Conservation (phyloP, 257 asterid species). For the Anisodus acutangulus region DNA sequence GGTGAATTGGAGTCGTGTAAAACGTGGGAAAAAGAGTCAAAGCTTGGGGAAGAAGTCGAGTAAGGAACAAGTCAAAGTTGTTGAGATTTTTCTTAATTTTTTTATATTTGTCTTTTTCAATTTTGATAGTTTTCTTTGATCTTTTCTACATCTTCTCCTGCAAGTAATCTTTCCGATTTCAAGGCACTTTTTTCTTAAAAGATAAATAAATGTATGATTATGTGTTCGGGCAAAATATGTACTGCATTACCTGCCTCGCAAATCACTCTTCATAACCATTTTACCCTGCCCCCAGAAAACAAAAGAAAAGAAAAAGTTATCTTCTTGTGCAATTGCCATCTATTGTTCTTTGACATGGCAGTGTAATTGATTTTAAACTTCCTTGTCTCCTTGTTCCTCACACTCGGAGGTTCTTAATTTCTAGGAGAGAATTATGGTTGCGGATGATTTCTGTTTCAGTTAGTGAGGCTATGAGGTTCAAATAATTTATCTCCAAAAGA, state of each 20-base stretch:
- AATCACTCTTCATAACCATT: not conserved
- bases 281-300: not conserved
- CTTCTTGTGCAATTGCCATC: not conserved
- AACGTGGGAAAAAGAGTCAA: too few species aligned
- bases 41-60: too few species aligned
- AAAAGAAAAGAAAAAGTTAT: not conserved
- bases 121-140: not conserved
- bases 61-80: too few species aligned
- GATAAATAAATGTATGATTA: not conserved
- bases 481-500: not conserved
- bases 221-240: not conserved
- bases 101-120: not conserved
- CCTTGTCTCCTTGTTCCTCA: not conserved
- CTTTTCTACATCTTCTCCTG: slow-evolving; percentile 1
- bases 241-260: not conserved
- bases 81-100: not conserved
- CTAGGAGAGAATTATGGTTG: slow-evolving; percentile 9
- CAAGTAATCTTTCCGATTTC: not conserved
- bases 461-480: not conserved
- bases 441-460: not conserved
- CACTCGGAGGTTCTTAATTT: slow-evolving; percentile 15
- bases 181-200: not conserved
- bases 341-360: slow-evolving; percentile 18
- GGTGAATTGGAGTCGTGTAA: too few species aligned
- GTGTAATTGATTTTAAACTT: slow-evolving; percentile 7